A percentile compares a stretch with the other conserved stretches of the same genome.
Conservation (phyloP, 148 eudicot species). For the Linanthus parryae region DNA sequence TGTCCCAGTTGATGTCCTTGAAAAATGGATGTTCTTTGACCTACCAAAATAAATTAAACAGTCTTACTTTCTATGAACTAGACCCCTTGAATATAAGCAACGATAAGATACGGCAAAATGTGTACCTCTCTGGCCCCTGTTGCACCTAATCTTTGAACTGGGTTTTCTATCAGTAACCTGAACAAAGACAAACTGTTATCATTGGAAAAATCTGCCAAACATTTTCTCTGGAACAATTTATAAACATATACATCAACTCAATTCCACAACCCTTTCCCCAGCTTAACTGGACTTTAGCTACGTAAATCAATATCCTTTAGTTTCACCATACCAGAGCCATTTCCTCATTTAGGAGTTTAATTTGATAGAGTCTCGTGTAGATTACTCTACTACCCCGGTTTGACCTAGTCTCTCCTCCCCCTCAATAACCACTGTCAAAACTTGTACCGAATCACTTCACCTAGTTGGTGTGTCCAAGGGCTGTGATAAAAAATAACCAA, state of each 20-base stretch:
- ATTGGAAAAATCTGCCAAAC: background rate
- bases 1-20: conserved; percentile 85
- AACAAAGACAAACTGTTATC: background rate
- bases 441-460: too few species aligned
- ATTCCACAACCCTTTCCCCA: background rate
- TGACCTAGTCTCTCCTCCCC: too few species aligned
- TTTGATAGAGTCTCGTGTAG: too few species aligned
- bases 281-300: too few species aligned
- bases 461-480: too few species aligned
- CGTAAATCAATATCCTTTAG: background rate
- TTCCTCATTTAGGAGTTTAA: too few species aligned
- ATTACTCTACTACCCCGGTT: too few species aligned
- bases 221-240: too few species aligned
- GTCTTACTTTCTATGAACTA: background rate
- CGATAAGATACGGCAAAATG: background rate
- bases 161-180: conserved; percentile 86
- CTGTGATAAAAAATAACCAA: too few species aligned
- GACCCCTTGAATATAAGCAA: background rate
- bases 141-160: conserved; percentile 93
- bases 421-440: too few species aligned
- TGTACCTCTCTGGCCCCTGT: conserved; percentile 87
- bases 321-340: background rate
- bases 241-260: background rate
- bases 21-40: conserved; percentile 79
- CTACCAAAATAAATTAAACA: conserved; percentile 26